phyloP scores from a whole-genome alignment of 208 protist species.

The Acanthamoeba castellanii region DNA sequence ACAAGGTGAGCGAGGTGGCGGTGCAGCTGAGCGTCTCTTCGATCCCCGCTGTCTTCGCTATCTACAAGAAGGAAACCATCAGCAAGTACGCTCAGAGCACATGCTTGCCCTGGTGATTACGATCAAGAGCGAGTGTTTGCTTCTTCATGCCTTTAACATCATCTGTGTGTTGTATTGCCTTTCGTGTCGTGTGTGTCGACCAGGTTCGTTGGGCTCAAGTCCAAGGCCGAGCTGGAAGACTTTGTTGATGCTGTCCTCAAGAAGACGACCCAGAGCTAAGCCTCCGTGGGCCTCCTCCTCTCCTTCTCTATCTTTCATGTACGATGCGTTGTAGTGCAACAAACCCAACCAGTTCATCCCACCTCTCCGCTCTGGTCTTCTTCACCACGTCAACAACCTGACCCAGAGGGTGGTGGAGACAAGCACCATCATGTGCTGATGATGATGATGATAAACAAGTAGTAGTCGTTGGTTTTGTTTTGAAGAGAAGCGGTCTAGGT shows the following conservation, averaged over 20 bases:
- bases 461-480: background rate
- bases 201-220: slow-evolving; percentile 53
- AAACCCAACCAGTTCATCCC: background rate
- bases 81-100: slow-evolving; percentile 54
- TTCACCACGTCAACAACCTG: too few species aligned
- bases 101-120: too few species aligned
- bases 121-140: background rate
- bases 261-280: slow-evolving; percentile 13
- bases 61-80: slow-evolving; percentile 60
- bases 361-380: too few species aligned
- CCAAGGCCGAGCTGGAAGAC: slow-evolving; percentile 56
- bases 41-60: slow-evolving; percentile 64
- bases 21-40: slow-evolving; percentile 39
- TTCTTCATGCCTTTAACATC: background rate
- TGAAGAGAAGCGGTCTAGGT: background rate
- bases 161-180: background rate
- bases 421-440: too few species aligned
- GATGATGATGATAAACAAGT: background rate
- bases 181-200: too few species aligned
- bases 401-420: too few species aligned
- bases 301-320: background rate
- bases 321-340: background rate
- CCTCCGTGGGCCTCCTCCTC: background rate
- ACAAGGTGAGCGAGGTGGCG: slow-evolving; percentile 62
- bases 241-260: slow-evolving; percentile 23